Base-by-base conservation (phyloP, 1,284 basidiomycete species). In the Fomes fomentarius region DNA sequence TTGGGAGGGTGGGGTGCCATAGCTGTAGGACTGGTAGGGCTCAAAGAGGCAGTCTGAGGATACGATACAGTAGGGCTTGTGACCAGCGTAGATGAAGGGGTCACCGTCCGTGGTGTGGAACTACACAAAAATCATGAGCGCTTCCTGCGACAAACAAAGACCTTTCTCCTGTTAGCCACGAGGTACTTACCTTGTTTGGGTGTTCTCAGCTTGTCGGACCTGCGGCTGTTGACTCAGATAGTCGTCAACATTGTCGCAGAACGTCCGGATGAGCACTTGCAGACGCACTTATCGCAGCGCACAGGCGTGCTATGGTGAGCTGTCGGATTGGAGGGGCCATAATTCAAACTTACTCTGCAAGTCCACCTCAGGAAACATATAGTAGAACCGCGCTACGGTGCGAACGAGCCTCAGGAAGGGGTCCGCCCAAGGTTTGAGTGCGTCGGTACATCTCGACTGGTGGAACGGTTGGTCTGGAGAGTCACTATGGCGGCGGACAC, bases 331-430 rank as follows among this genome's bases (percentile, higher is more conserved):
- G 39, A 21, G 2, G 3, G 26, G 44, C 47, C 31, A 21, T 5
- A 10, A 51, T 58, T 60, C 56, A 65, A 10, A 51, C 59, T 60
- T 54, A 65, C 63, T 19, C 51, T 58, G 58, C 2, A 63, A 53
- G 6, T 33, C 4, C 1, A 34, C 43, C 34, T 65, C 62, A 21
- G 55, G n/a, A 30, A 65, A 65, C 21, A 59, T 44, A 8, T 37
- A 12, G 39, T 38, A 48, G 49, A 57, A 65, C 11, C 52, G 55
- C 12, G 33, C 53, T 8, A 65, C 60, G 26, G 60, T 57, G 37
- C 50, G 49, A 19, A 65, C 44, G 9, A 63, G 22, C 43, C 45
- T 59, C 35, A 59, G 31, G 40, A 52, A 65, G 2, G 62, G 58
- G 11, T 60, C 58, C 10, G 51, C 58, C 56, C 58, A 65, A 11